phyloP scores from a whole-genome alignment of 164 flowering plant genomes.

The Warburgia ugandensis region DNA sequence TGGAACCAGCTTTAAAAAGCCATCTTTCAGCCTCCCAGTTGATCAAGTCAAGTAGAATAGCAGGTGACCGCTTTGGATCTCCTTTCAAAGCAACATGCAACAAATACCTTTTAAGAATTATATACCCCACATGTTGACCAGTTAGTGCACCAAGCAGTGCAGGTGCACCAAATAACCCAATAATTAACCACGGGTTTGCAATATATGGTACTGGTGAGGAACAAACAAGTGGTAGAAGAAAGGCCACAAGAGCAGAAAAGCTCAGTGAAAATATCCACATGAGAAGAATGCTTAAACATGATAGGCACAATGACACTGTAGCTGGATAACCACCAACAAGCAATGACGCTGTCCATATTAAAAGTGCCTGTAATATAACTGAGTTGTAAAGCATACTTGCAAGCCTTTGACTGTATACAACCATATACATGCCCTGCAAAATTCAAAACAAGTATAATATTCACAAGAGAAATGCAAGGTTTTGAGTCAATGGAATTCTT shows the following conservation, averaged over 20 bases:
- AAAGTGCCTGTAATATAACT: constrained; percentile 61
- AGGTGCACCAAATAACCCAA: constrained; percentile 85
- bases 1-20: constrained; percentile 77
- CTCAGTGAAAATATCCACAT: constrained; percentile 72
- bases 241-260: constrained; percentile 56
- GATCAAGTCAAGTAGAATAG: constrained; percentile 32
- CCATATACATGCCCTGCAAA: constrained; percentile 81
- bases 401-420: constrained; percentile 58
- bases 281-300: constrained; percentile 53
- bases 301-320: constrained; percentile 48
- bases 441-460: constrained; percentile 1
- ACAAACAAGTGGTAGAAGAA: constrained; percentile 51
- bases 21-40: constrained; percentile 92
- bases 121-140: constrained; percentile 79
- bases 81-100: constrained; percentile 30
- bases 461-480: neutral
- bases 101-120: constrained; percentile 45
- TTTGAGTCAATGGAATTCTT: too few species aligned
- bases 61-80: constrained; percentile 26
- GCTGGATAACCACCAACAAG: constrained; percentile 82
- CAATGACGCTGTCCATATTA: constrained; percentile 66
- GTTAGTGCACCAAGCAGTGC: constrained; percentile 79
- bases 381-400: constrained; percentile 81
- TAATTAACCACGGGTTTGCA: constrained; percentile 70
- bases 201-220: constrained; percentile 73